Conservation (phyloP, 306 rosid genomes). For the Lathyrus oleraceus region DNA sequence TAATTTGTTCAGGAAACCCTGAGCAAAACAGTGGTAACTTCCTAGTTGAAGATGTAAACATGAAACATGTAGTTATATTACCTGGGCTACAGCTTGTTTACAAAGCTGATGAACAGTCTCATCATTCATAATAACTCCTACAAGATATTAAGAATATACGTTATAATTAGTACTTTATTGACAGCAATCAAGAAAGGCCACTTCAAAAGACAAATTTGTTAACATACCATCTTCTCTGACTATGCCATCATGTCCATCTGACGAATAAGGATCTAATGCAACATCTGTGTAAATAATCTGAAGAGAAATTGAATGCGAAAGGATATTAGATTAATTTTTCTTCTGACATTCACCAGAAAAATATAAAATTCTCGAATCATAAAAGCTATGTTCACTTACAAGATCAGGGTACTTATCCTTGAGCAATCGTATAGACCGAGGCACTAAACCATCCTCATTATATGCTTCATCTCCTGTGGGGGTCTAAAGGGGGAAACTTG, state of each 20-base stretch:
- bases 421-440: constrained; percentile 82
- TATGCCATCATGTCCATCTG: constrained; percentile 97
- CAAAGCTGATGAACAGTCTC: constrained; percentile 94
- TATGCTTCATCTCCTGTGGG: constrained; percentile 92
- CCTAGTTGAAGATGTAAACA: constrained; percentile 19
- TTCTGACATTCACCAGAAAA: constrained; percentile 11
- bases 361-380: constrained; percentile 20
- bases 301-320: constrained; percentile 26
- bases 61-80: constrained; percentile 42
- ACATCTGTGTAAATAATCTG: constrained; percentile 94
- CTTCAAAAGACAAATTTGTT: constrained; percentile 25
- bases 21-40: background rate
- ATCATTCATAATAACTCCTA: constrained; percentile 94
- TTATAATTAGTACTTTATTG: constrained; percentile 29
- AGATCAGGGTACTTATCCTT: constrained; percentile 93
- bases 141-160: constrained; percentile 39
- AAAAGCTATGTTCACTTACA: constrained; percentile 53
- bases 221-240: constrained; percentile 92
- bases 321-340: constrained; percentile 23
- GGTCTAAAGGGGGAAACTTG: constrained; percentile 46
- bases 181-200: constrained; percentile 23
- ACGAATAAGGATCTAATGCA: constrained; percentile 95
- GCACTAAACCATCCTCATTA: constrained; percentile 87
- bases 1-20: background rate
- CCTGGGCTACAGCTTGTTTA: constrained; percentile 97